phyloP scores from a whole-genome alignment of 805 yeast species.

The Wickerhamiella kurtzmanii region DNA sequence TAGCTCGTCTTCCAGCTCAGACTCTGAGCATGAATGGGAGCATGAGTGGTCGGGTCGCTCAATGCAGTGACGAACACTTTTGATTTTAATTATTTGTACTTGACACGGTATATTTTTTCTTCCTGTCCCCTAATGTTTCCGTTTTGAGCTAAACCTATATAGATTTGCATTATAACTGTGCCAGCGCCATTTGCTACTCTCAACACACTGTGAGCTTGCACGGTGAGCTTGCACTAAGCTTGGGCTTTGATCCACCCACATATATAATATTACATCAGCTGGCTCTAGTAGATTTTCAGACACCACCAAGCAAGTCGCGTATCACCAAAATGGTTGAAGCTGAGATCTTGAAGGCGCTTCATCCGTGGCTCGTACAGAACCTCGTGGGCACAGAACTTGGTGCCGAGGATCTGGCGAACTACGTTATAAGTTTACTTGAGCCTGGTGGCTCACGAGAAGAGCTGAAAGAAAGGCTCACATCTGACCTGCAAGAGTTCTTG shows the following conservation, averaged over 20 bases:
- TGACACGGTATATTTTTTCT: no score
- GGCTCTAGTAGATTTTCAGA: neutral
- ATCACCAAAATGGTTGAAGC: slow-evolving; percentile 2
- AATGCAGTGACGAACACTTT: neutral
- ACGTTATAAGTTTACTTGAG: slow-evolving; percentile 31
- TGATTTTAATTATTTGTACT: no score
- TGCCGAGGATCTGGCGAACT: slow-evolving; percentile 30
- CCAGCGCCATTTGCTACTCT: no score
- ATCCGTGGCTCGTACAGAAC: slow-evolving; percentile 14
- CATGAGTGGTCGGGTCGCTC: neutral
- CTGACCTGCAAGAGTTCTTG: slow-evolving; percentile 31
- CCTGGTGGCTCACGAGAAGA: slow-evolving; percentile 28
- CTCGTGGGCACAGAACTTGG: slow-evolving; percentile 9
- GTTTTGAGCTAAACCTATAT: no score
- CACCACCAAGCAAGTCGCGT: neutral
- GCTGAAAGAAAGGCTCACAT: slow-evolving; percentile 23
- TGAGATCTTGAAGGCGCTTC: slow-evolving; percentile 9
- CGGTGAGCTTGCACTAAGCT: no score
- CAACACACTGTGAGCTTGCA: no score
- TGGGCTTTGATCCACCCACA: no score
- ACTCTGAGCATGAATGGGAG: neutral
- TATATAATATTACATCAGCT: neutral
- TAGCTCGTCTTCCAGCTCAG: neutral
- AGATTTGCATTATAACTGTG: no score
- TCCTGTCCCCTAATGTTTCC: no score